Conservation (phyloP, 2,329 filamentous ascomycete species). For the Stagonosporopsis cucurbitacearum region DNA sequence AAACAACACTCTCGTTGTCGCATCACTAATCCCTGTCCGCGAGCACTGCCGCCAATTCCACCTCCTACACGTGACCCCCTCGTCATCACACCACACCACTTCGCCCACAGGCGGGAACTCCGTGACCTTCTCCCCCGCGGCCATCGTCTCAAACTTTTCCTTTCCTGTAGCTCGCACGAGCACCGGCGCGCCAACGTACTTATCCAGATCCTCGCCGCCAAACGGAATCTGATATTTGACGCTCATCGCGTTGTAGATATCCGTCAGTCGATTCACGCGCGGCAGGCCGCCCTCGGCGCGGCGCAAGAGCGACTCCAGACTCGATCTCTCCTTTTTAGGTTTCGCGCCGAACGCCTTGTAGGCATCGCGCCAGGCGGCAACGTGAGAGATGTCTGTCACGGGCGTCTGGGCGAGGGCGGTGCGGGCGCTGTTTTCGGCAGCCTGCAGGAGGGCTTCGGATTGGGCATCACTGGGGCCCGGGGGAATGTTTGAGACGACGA, state of each 20-base stretch:
- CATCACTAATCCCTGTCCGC: constrained; percentile 45
- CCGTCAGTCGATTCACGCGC: constrained; percentile 49
- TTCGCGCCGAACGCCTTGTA: constrained; percentile 52
- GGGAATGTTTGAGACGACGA: constrained; percentile 44
- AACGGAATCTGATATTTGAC: constrained; percentile 51
- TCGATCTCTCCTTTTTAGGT: constrained; percentile 48
- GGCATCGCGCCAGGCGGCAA: constrained; percentile 49
- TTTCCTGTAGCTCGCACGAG: constrained; percentile 43
- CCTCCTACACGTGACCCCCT: constrained; percentile 48
- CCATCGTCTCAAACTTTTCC: constrained; percentile 44
- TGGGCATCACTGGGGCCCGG: constrained; percentile 40
- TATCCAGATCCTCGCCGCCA: constrained; percentile 50
- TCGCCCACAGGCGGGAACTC: constrained; percentile 41
- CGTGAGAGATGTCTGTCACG: constrained; percentile 45
- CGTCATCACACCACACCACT: constrained; percentile 50
- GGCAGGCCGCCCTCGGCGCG: constrained; percentile 44
- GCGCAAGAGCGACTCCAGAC: constrained; percentile 47
- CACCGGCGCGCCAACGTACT: constrained; percentile 44
- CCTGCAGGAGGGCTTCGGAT: constrained; percentile 40
- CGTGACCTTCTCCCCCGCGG: constrained; percentile 34
- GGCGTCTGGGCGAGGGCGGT: constrained; percentile 15
- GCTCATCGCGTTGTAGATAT: constrained; percentile 51
- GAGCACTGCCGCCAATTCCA: constrained; percentile 53
- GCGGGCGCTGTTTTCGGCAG: constrained; percentile 35
- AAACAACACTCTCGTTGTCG: constrained; percentile 47